Conservation (phyloP, 148 eudicot genomes). For the Mesembryanthemum crystallinum region DNA sequence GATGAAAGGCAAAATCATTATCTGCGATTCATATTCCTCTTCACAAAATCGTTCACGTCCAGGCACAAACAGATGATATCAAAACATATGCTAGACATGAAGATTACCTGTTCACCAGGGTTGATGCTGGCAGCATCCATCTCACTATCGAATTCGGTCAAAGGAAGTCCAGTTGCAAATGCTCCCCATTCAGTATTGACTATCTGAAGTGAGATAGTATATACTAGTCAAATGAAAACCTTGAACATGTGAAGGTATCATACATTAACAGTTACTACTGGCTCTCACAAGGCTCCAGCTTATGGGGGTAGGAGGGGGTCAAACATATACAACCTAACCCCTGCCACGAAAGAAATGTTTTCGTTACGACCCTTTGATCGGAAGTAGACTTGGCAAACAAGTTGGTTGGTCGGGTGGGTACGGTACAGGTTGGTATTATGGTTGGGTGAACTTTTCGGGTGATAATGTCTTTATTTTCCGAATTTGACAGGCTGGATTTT, state of each 20-base stretch:
- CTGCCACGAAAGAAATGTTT: too few species aligned
- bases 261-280: too few species aligned
- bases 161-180: slow-evolving; percentile 67
- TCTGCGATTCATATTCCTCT: background rate
- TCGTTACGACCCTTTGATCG: too few species aligned
- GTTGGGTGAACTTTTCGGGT: too few species aligned
- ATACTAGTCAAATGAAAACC: background rate
- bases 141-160: slow-evolving; percentile 62
- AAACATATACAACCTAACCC: too few species aligned
- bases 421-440: too few species aligned
- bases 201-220: slow-evolving; percentile 39
- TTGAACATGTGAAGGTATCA: background rate
- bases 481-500: too few species aligned
- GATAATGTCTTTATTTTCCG: too few species aligned
- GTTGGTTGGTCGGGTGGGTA: too few species aligned
- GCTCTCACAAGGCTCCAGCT: too few species aligned
- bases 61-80: background rate
- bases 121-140: slow-evolving; percentile 80
- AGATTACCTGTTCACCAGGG: slow-evolving; percentile 67
- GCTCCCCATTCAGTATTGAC: slow-evolving; percentile 85
- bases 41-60: background rate
- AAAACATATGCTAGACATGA: background rate
- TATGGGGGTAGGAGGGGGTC: too few species aligned
- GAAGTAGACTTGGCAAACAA: too few species aligned
- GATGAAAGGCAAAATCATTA: background rate